Conservation (phyloP, 345 rosid genomes). For the Rhizophora mangle region DNA sequence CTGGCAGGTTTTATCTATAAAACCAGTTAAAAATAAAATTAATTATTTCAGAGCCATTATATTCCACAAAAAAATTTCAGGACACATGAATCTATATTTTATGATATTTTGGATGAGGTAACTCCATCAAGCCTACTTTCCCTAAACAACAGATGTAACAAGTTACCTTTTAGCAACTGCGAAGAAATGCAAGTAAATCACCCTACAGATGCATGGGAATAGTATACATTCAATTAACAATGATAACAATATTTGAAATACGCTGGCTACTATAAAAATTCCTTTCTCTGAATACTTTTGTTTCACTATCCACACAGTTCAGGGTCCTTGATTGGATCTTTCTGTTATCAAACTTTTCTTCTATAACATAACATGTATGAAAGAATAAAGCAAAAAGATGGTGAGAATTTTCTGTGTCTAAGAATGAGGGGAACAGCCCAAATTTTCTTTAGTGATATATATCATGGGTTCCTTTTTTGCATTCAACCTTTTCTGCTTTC, state of each 20-base stretch:
- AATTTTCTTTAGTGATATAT: too few relatives aligned
- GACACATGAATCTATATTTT: slow-evolving; percentile 18
- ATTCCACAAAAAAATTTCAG: slow-evolving; percentile 4
- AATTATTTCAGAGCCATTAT: slow-evolving; percentile 11
- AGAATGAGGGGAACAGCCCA: too few relatives aligned
- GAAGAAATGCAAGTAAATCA: too few relatives aligned
- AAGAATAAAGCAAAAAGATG: too few relatives aligned
- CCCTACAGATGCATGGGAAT: neutral
- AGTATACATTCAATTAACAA: neutral
- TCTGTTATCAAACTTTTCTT: too few relatives aligned
- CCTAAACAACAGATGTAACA: neutral
- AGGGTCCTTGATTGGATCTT: too few relatives aligned
- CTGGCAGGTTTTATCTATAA: slow-evolving; percentile 91
- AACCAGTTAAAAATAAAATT: slow-evolving; percentile 16
- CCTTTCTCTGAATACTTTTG: neutral
- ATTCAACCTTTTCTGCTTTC: too few relatives aligned
- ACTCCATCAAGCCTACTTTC: neutral
- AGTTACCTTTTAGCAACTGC: neutral
- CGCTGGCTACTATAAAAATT: neutral
- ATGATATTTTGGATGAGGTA: neutral
- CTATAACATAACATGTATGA: too few relatives aligned
- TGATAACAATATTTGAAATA: neutral
- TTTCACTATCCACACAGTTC: too few relatives aligned
- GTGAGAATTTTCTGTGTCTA: too few relatives aligned
- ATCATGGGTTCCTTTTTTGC: too few relatives aligned